Evolutionary conservation across 2,329 filamentous ascomycete genomes (phyloP).

Genomic region (Alternaria alternata): DNA sequence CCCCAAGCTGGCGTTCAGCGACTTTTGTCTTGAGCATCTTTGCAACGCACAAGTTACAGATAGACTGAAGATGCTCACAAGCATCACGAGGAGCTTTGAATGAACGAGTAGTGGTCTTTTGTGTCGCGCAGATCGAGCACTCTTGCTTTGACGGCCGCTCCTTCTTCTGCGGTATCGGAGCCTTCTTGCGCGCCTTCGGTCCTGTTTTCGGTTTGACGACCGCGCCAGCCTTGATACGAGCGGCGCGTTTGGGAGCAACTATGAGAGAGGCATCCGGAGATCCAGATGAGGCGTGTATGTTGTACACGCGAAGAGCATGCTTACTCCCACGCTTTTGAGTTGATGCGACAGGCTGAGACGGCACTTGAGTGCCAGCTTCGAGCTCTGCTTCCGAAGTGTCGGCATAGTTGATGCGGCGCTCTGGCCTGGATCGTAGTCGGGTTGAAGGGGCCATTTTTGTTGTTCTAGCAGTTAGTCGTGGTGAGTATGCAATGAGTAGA

Average conservation of each 20-base stretch:
- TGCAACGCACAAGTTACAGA: constrained; percentile 30
- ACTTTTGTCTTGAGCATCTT: constrained; percentile 32
- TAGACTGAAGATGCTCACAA: constrained; percentile 32
- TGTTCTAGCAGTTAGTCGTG: not conserved
- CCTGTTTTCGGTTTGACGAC: constrained; percentile 7
- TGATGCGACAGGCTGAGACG: not conserved
- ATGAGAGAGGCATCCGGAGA: not conserved
- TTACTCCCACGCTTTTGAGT: not conserved
- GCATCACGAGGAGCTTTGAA: constrained; percentile 19
- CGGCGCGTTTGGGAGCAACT: not conserved
- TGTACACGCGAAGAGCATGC: not conserved
- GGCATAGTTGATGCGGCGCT: constrained; percentile 13
- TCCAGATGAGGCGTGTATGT: not conserved
- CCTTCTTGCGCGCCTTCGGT: constrained; percentile 5
- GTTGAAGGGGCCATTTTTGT: constrained; percentile 23
- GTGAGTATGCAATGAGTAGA: not conserved
- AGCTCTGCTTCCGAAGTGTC: not conserved
- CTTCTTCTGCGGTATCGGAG: constrained; percentile 13
- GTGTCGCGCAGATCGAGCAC: constrained; percentile 28
- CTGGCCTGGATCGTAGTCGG: constrained; percentile 11
- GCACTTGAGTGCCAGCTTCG: not conserved
- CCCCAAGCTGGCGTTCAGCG: constrained; percentile 17
- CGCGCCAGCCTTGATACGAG: constrained; percentile 11
- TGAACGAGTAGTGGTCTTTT: constrained; percentile 11
- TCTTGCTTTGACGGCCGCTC: constrained; percentile 20